Evolutionary conservation across 306 rosid species (phyloP), one percentile per base, ranked within the genome.

Genomic region (Quercus dentata): DNA sequence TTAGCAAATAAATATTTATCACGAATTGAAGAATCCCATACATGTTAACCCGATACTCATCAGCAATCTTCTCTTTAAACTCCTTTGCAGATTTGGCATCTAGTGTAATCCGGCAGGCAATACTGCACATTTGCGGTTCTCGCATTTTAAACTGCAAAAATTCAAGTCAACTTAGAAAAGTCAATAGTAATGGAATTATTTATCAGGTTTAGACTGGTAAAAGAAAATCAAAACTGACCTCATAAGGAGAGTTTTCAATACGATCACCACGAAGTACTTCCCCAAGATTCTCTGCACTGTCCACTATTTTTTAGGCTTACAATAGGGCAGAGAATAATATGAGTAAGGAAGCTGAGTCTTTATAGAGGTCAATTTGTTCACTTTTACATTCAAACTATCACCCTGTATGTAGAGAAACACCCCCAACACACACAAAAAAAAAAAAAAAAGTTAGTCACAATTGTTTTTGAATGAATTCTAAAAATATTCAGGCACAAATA

Each of bases 201-300:
- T 72, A 78, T 57, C 67, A 74, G 56, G 20, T 61, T 4, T 28
- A 54, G 70, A 56, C 21, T 63, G 59, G 51, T 41, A 56, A 4
- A 8, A 55, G 75, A 61, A 80, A 58, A 57, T 65, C 13, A 56
- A 78, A 58, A 89, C 98, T 83, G 49, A 95, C 99, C 94, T 72
- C 88, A 74, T 88, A 95, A 30, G 87, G 93, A 28, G 99, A 93
- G 86, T 95, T 95, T 81, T 95, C 99, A 79, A 95, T 95, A 28
- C 99, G 95, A 81, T 95, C 99, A 71, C 99, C 99, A 33, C 99
- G 99, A 76, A 95, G 97, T 21, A 95, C 99, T 88, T 95, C 99
- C 80, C 98, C 99, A 9, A 95, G 97, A 82, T 95, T 95, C 86
- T 95, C 98, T 44, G 99, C 84, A 82, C 98, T 95, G 63, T 95